These are phyloP conservation scores for Flaveria ramosissima DNA, from an alignment of 129 eudicot species.

Conservation along the genomic window DNA sequence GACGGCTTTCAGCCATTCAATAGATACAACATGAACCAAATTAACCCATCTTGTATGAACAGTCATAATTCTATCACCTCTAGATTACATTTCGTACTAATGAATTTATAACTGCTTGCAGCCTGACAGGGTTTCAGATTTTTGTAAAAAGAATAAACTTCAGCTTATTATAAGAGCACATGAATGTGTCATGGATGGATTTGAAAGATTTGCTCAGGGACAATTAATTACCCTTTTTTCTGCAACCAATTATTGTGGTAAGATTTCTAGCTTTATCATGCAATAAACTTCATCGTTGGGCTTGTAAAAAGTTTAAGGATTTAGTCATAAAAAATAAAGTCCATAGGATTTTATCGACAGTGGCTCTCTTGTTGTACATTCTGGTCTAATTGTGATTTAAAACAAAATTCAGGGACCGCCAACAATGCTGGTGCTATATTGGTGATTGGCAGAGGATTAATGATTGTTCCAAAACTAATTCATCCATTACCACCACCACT, in stretches of 20 bases:
- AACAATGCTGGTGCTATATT: conserved; percentile 97
- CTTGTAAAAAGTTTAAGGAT: background rate
- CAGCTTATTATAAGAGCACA: conserved; percentile 97
- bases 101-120: conserved; percentile 40
- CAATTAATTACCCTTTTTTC: conserved; percentile 95
- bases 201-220: conserved; percentile 95
- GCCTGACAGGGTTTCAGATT: conserved; percentile 97
- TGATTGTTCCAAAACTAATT: conserved; percentile 85
- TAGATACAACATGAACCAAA: background rate
- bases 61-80: background rate
- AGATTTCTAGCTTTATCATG: conserved; percentile 3
- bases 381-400: conserved; percentile 7
- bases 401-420: conserved; percentile 66
- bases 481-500: conserved; percentile 95
- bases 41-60: background rate
- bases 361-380: background rate
- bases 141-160: conserved; percentile 87
- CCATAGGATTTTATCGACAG: background rate
- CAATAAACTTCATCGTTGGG: background rate
- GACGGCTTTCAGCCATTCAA: background rate
- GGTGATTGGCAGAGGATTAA: conserved; percentile 90
- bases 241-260: conserved; percentile 98
- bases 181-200: conserved; percentile 97
- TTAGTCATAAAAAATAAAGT: background rate
- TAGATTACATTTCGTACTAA: background rate